Conservation (phyloP, 2,329 filamentous ascomycete species). For the Sporothrix inflata region DNA sequence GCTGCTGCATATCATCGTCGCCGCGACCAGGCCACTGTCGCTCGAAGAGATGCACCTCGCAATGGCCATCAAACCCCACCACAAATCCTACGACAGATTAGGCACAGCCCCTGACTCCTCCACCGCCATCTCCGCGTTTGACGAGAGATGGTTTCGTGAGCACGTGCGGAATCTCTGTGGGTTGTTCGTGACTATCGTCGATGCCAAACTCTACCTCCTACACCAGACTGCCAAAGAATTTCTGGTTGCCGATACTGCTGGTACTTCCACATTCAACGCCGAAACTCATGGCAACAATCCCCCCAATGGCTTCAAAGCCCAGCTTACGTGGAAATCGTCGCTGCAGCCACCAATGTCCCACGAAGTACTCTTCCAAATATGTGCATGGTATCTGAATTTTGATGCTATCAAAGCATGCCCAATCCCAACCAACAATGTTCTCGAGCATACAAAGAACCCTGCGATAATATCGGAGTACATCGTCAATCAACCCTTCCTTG, state of each 20-base stretch:
- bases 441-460: not conserved
- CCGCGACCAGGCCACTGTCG: conserved; percentile 40
- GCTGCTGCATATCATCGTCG: conserved; percentile 44
- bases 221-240: conserved; percentile 48
- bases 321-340: not conserved
- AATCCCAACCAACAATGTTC: not conserved
- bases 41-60: conserved; percentile 42
- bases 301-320: not conserved
- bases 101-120: too few relatives aligned
- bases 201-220: conserved; percentile 43
- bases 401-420: not conserved
- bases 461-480: not conserved
- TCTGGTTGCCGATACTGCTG: conserved; percentile 33
- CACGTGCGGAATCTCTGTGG: conserved; percentile 42
- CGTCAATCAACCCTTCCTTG: not conserved
- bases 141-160: conserved; percentile 30
- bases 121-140: conserved; percentile 29
- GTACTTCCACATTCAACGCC: not conserved
- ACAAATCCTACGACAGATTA: conserved; percentile 21
- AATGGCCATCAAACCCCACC: conserved; percentile 33
- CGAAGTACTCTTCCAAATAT: not conserved
- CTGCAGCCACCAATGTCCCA: not conserved
- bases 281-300: not conserved
- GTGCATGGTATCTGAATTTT: not conserved
- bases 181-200: conserved; percentile 44